Evolutionary conservation across 176 grass and related monocot species (phyloP).

Genomic region (Aegilops speltoides): DNA sequence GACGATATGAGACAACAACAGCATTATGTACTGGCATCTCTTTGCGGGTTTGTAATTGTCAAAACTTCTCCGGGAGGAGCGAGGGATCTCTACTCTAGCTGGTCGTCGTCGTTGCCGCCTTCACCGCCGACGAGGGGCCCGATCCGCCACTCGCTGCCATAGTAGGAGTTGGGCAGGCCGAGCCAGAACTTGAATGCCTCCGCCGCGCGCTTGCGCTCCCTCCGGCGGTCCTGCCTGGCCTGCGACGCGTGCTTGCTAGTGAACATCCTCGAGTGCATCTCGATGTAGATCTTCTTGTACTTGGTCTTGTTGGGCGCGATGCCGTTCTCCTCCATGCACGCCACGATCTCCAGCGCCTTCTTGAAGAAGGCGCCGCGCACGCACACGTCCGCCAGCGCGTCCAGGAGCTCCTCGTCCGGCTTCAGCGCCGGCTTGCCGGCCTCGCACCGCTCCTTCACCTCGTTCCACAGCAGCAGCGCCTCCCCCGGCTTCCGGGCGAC

Average conservation of each 20-base stretch:
- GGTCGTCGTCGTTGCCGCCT: background rate
- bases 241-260: conserved; percentile 91
- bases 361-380: conserved; percentile 80
- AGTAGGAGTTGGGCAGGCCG: conserved; percentile 88
- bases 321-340: conserved; percentile 92
- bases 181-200: conserved; percentile 99
- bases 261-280: conserved; percentile 94
- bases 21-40: background rate
- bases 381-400: conserved; percentile 79
- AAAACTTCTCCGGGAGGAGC: background rate
- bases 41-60: background rate
- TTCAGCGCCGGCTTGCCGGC: conserved; percentile 7
- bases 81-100: background rate
- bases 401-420: conserved; percentile 72
- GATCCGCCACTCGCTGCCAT: conserved; percentile 67
- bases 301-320: conserved; percentile 85
- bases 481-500: conserved; percentile 70
- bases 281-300: conserved; percentile 92
- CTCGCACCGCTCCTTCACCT: conserved; percentile 70
- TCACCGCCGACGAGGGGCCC: too few species aligned
- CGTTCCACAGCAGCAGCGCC: conserved; percentile 84
- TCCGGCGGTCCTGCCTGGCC: conserved; percentile 67
- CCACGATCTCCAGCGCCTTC: conserved; percentile 96
- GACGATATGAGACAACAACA: background rate
- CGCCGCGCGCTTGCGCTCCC: conserved; percentile 64